Evolutionary conservation across 169 alveolate species (phyloP).

Genomic region (Theileria parva): DNA sequence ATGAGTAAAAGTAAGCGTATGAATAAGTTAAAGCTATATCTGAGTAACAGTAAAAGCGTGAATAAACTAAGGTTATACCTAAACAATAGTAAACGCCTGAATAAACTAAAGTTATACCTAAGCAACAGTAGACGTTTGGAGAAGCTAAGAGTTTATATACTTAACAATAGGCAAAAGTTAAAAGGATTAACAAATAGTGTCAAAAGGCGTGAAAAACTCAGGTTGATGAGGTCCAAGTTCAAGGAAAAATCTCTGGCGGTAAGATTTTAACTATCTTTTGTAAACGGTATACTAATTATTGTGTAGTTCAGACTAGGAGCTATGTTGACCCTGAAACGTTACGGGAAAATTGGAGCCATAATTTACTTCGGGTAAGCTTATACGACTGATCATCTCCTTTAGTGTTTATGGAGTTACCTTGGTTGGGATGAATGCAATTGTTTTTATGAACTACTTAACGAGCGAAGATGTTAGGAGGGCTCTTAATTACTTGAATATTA

Average conservation of each 20-base stretch:
- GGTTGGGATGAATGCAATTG: slow-evolving; percentile 34
- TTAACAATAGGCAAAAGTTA: slow-evolving; percentile 31
- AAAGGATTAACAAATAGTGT: slow-evolving; percentile 27
- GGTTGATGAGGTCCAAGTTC: slow-evolving; percentile 22
- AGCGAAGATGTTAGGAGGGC: slow-evolving; percentile 38
- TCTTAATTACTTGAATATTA: slow-evolving; percentile 36
- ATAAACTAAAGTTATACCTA: background rate
- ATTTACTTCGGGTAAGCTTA: slow-evolving; percentile 60
- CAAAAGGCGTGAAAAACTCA: slow-evolving; percentile 29
- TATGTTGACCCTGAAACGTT: slow-evolving; percentile 51
- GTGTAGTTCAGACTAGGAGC: slow-evolving; percentile 46
- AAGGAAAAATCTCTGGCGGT: slow-evolving; percentile 47
- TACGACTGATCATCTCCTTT: background rate
- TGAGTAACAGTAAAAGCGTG: slow-evolving; percentile 1
- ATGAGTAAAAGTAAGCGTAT: slow-evolving; percentile 1
- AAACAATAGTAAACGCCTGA: background rate
- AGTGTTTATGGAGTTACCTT: slow-evolving; percentile 65
- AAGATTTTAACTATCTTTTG: background rate
- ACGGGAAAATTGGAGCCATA: slow-evolving; percentile 65
- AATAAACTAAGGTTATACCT: slow-evolving; percentile 2
- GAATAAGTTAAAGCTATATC: background rate
- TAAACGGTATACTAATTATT: background rate
- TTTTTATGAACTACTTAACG: slow-evolving; percentile 44
- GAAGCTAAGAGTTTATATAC: slow-evolving; percentile 20
- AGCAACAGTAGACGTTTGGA: slow-evolving; percentile 10